Conservation (phyloP, 2,329 filamentous ascomycete species). For the Xylaria sp. region DNA sequence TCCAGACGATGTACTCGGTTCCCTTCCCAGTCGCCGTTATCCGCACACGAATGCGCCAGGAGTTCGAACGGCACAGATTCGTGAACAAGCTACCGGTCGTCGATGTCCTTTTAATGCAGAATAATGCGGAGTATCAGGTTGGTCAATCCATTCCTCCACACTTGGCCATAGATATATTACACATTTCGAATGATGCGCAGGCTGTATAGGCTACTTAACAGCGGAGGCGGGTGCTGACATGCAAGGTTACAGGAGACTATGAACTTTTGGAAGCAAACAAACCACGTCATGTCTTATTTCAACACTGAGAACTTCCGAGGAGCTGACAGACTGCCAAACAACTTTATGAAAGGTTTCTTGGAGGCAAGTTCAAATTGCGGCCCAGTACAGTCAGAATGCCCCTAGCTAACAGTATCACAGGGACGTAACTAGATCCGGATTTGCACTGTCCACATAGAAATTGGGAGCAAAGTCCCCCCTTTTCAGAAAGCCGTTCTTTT, state of each 20-base stretch:
- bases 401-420: conserved; percentile 39
- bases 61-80: conserved; percentile 94
- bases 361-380: conserved; percentile 65
- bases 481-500: conserved; percentile 30
- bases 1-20: conserved; percentile 96
- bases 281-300: conserved; percentile 97
- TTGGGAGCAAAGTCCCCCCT: conserved; percentile 40
- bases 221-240: conserved; percentile 14
- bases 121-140: conserved; percentile 93
- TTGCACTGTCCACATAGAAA: conserved; percentile 41
- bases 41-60: conserved; percentile 91
- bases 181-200: neutral
- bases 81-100: conserved; percentile 86
- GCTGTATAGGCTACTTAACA: neutral
- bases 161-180: neutral
- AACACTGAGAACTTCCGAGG: conserved; percentile 78
- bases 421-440: conserved; percentile 57
- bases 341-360: conserved; percentile 92
- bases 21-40: conserved; percentile 85
- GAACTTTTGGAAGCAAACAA: conserved; percentile 98
- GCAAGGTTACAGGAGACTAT: conserved; percentile 75
- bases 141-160: conserved; percentile 14
- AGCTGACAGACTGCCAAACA: conserved; percentile 77
- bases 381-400: neutral
- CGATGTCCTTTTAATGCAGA: conserved; percentile 88